These are phyloP conservation scores for Talaromyces stipitatus DNA, from an alignment of 495 filamentous ascomycete genomes.

Conservation along the genomic window DNA sequence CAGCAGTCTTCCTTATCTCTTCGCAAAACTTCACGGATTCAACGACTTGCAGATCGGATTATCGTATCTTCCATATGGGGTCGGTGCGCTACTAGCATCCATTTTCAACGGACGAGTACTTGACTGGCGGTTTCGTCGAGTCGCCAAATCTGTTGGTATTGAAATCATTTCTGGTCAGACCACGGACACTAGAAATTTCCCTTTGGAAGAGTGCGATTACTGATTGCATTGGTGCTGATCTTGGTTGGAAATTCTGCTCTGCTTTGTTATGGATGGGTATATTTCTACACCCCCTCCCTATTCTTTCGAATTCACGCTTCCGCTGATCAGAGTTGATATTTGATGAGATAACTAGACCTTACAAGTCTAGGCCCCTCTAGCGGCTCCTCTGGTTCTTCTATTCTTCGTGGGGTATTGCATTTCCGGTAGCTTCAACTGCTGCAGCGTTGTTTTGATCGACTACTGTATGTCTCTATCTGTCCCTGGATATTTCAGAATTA, in stretches of 20 bases:
- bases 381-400: slow-evolving; percentile 41
- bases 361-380: neutral
- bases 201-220: slow-evolving; percentile 29
- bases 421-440: slow-evolving; percentile 44
- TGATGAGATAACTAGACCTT: neutral
- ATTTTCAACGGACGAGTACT: slow-evolving; percentile 73
- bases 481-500: too few species aligned
- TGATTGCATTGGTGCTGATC: slow-evolving; percentile 20
- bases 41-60: slow-evolving; percentile 29
- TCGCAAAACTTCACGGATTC: slow-evolving; percentile 19
- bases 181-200: slow-evolving; percentile 27
- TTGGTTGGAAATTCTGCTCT: slow-evolving; percentile 23
- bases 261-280: slow-evolving; percentile 44
- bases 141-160: slow-evolving; percentile 23
- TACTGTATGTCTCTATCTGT: neutral
- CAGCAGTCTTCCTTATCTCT: slow-evolving; percentile 23
- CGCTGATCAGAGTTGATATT: slow-evolving; percentile 16
- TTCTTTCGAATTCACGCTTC: too few species aligned
- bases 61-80: slow-evolving; percentile 29
- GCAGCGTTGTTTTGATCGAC: slow-evolving; percentile 41
- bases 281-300: neutral
- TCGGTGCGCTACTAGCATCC: slow-evolving; percentile 68
- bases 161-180: slow-evolving; percentile 35
- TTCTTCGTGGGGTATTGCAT: slow-evolving; percentile 47
- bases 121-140: slow-evolving; percentile 41